phyloP scores from a whole-genome alignment of 148 eudicot species.

The Euryodendron excelsum region DNA sequence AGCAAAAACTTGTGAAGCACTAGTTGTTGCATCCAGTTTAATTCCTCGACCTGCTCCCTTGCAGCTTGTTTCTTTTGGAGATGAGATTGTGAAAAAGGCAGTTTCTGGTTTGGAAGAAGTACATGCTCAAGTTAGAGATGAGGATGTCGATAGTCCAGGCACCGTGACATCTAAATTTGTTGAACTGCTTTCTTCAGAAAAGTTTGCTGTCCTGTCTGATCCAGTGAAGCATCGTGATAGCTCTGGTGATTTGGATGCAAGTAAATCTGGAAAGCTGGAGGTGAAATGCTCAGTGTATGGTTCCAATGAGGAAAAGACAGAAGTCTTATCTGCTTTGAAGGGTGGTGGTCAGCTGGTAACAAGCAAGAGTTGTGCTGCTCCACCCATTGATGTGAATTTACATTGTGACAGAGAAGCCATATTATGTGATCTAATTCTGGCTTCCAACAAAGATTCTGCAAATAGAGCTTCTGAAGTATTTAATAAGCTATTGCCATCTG shows the following conservation, averaged over 20 bases:
- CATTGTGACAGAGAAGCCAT: slow-evolving; percentile 21
- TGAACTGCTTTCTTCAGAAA: slow-evolving; percentile 27
- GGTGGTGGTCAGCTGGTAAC: slow-evolving; percentile 18
- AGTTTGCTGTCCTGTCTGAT: slow-evolving; percentile 15
- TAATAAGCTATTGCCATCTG: slow-evolving; percentile 49
- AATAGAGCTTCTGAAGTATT: slow-evolving; percentile 50
- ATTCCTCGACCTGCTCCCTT: slow-evolving; percentile 39
- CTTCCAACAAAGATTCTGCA: slow-evolving; percentile 61
- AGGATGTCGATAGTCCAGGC: slow-evolving; percentile 64
- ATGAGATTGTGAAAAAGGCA: slow-evolving; percentile 28
- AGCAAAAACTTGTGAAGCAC: slow-evolving; percentile 33
- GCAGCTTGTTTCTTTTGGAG: slow-evolving; percentile 40
- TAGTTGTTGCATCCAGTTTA: slow-evolving; percentile 16
- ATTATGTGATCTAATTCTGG: slow-evolving; percentile 38
- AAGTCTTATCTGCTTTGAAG: slow-evolving; percentile 25
- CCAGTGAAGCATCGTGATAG: slow-evolving; percentile 3
- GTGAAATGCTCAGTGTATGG: slow-evolving; percentile 15
- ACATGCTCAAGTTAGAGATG: slow-evolving; percentile 31
- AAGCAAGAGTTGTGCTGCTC: slow-evolving; percentile 5
- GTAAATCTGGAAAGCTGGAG: slow-evolving; percentile 18
- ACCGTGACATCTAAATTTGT: slow-evolving; percentile 67
- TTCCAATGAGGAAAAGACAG: slow-evolving; percentile 24
- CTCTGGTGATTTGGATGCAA: slow-evolving; percentile 11
- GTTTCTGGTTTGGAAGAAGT: slow-evolving; percentile 27
- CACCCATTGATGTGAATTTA: not conserved